Base-by-base conservation (phyloP, 164 flowering plant genomes). In the Kingdonia uniflora region DNA sequence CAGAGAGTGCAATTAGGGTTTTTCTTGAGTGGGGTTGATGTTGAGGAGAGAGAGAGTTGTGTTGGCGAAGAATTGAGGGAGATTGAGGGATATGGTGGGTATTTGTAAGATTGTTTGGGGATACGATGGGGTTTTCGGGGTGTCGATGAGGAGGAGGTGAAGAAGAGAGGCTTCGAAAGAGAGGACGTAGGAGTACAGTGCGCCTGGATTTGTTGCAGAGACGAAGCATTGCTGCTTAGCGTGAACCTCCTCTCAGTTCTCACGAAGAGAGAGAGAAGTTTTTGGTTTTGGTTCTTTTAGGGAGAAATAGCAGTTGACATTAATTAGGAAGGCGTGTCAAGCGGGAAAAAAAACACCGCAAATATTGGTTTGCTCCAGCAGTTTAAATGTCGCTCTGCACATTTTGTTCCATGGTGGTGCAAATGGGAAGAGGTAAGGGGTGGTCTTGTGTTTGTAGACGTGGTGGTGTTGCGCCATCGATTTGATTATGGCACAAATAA, bases 1-100 rank as follows among this genome's bases (percentile, higher is more conserved):
- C 81, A 51, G 91, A 72, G 44, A 81, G 39, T 29, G 76, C 71
- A 22, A 69, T 11, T 71, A 42, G 33, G 65, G 49, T 42, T 37
- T 52, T 29, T 29, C 8, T 29, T 29, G 35, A 29, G 35, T 29
- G 64, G 74, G 17, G 77, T 65, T 37, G 65, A 53, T n/a, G 62
- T 23, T 25, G 16, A 21, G 54, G 63, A 35, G 62, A 42, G 39
- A 38, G 49, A 40, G 59, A 21, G 16, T 5, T 14, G n/a, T 13
- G 41, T 35, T 37, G 62, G 37, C 52, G 71, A 43, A 64, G 60
- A n/a, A 63, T 49, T 26, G 70, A 19, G 19, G 49, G 56, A 2
- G 51, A 11, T 17, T 33, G 37, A 49, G 60, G 46, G 52, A 56
- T 7, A 4, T 4, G 21, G 48, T 51, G 15, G 56, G 66, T 17